Base-by-base conservation (phyloP, 2,329 filamentous ascomycete species). In the Cladobotryum protrusum region DNA sequence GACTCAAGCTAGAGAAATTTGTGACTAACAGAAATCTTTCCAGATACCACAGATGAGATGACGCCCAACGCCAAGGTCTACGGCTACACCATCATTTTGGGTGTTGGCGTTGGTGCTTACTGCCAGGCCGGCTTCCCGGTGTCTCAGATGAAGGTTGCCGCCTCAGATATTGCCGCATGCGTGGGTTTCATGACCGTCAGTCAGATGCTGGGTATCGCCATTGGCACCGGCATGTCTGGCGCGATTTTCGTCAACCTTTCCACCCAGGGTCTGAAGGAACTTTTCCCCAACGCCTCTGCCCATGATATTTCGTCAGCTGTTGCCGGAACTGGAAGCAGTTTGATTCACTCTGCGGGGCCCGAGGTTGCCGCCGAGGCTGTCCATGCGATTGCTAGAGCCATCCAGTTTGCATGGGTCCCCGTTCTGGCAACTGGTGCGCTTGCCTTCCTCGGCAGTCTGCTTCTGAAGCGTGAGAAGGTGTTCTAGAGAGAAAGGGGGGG, bases 11-110 rank as follows among this genome's bases (percentile, higher is more conserved):
- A 37, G 12, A 13, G 15, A 12, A 37, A 37, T 14, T 37, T 37
- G 13, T 9, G 39, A 24, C 19, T 42, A 24, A 42, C 4, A 42
- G 12, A 18, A 19, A 37, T 45, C 29, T 45, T 35, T 17, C 11
- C 42, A 45, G 36, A 48, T 17, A 53, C 48, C 8, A 36, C 53
- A 6, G 42, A 47, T 19, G 17, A 41, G 7, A 11, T 24, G 17
- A 59, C 55, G 4, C 11, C 45, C 9, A 37, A 37, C 4, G 33
- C 47, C 34, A 49, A 54, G 12, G 62, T 68, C 6, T 69, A 68
- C 48, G 67, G 67, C 3, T 68, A 62, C 52, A 57, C 55, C 3
- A 57, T 73, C 35, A 52, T 77, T 4, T 49, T 73, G 5, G 74
- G 67, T 1, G 53, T 67, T 7, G 72, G 73, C 1, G 60, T 59